Conservation (phyloP, 108 stramenopile genomes). For the Cylindrotheca closterium region DNA sequence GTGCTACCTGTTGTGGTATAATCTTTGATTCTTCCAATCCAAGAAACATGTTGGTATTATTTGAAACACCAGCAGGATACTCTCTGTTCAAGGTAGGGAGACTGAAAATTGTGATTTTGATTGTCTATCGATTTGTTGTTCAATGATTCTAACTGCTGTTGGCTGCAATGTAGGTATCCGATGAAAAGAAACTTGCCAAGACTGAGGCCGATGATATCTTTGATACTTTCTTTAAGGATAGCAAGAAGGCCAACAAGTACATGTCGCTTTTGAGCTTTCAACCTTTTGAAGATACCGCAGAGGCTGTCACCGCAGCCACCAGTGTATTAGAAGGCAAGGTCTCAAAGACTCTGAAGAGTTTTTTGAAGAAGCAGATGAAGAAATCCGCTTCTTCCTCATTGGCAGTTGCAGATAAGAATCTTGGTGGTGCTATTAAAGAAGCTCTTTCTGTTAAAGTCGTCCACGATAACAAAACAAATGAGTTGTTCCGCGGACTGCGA, state of each 20-base stretch:
- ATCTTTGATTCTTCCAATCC: background rate
- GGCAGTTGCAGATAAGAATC: slow-evolving; percentile 91
- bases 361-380: slow-evolving; percentile 96
- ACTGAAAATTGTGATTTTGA: background rate
- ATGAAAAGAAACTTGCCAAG: slow-evolving; percentile 89
- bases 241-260: slow-evolving; percentile 72
- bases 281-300: slow-evolving; percentile 96
- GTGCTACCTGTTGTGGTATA: too few species aligned
- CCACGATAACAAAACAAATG: slow-evolving; percentile 82
- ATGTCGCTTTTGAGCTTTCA: slow-evolving; percentile 91
- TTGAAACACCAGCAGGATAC: slow-evolving; percentile 99
- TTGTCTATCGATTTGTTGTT: too few species aligned
- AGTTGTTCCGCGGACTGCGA: slow-evolving; percentile 96
- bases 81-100: slow-evolving; percentile 97
- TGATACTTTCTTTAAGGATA: slow-evolving; percentile 86
- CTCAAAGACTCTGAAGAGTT: slow-evolving; percentile 90
- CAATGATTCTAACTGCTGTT: too few species aligned
- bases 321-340: slow-evolving; percentile 94
- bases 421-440: slow-evolving; percentile 93
- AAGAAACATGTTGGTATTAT: slow-evolving; percentile 93
- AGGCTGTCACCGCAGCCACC: slow-evolving; percentile 95
- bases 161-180: slow-evolving; percentile 43
- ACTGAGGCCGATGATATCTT: slow-evolving; percentile 82
- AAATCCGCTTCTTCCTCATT: slow-evolving; percentile 78
- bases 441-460: slow-evolving; percentile 59